A percentile compares a stretch with the other conserved stretches of the same genome.
Evolutionary conservation across 305 asterid genomes (phyloP).

Genomic region (Coffea humblotiana): DNA sequence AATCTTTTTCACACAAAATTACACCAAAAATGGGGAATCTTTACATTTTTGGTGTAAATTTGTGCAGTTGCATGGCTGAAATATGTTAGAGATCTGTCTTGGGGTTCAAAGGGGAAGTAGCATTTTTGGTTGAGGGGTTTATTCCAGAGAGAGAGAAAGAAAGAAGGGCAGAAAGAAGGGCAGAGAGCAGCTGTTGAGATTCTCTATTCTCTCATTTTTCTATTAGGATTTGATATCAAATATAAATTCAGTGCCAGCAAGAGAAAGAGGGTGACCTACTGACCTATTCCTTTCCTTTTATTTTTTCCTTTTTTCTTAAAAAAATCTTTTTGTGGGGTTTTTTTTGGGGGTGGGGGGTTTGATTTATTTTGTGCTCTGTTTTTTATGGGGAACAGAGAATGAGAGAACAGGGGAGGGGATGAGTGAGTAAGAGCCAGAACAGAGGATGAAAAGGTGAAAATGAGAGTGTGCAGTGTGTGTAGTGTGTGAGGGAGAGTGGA

Average conservation of each 20-base stretch:
- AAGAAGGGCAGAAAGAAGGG: conserved; percentile 13
- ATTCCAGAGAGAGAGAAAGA: neutral
- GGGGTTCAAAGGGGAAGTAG: conserved; percentile 40
- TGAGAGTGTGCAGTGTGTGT: neutral
- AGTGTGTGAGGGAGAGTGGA: neutral
- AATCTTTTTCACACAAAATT: conserved; percentile 19
- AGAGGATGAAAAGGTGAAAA: conserved; percentile 28
- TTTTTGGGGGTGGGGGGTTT: neutral
- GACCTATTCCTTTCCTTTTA: neutral
- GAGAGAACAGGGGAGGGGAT: conserved; percentile 39
- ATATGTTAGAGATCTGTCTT: conserved; percentile 54
- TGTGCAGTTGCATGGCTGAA: conserved; percentile 15
- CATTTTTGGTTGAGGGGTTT: conserved; percentile 30
- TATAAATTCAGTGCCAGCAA: conserved; percentile 9
- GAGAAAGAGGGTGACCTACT: conserved; percentile 14
- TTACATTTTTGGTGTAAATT: conserved; percentile 24
- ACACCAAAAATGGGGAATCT: conserved; percentile 20
- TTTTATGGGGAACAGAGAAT: conserved; percentile 45
- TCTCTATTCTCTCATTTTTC: conserved; percentile 34
- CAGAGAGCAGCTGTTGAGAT: conserved; percentile 33
- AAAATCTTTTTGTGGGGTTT: neutral
- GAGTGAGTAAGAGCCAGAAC: neutral
- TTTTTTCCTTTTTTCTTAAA: neutral
- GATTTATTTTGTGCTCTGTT: conserved; percentile 37
- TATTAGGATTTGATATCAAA: conserved; percentile 11